These are phyloP conservation scores for Auricularia heimuer DNA, from an alignment of 768 basidiomycete genomes.

Conservation along the genomic window DNA sequence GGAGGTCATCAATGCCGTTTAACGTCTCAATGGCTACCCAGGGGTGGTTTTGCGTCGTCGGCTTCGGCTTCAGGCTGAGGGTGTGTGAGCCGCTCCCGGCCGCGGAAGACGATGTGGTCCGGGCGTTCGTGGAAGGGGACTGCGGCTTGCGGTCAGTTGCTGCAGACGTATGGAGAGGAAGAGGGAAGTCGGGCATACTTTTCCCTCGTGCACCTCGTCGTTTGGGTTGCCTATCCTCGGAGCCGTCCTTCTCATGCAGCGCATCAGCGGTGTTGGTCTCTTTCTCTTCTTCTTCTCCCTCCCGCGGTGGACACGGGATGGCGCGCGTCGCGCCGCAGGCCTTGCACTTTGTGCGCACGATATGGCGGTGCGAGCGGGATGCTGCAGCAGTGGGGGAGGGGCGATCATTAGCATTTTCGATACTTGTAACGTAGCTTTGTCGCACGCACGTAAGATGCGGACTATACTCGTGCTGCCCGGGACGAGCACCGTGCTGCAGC, in stretches of 20 bases:
- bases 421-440: background rate
- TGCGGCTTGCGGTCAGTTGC: slow-evolving; percentile 11
- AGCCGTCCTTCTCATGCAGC: background rate
- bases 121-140: slow-evolving; percentile 51
- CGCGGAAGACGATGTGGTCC: slow-evolving; percentile 57
- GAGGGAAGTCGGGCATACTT: background rate
- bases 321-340: slow-evolving; percentile 48
- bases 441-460: slow-evolving; percentile 47
- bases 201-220: slow-evolving; percentile 1
- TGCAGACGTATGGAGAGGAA: slow-evolving; percentile 9
- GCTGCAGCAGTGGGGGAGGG: slow-evolving; percentile 18
- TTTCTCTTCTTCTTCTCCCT: background rate
- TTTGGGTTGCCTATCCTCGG: background rate
- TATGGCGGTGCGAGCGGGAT: slow-evolving; percentile 40
- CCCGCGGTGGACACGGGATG: slow-evolving; percentile 34
- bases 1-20: slow-evolving; percentile 3
- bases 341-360: slow-evolving; percentile 48
- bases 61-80: background rate
- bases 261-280: slow-evolving; percentile 5
- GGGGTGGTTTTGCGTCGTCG: too few species aligned
- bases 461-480: slow-evolving; percentile 59
- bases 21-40: background rate
- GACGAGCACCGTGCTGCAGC: slow-evolving; percentile 52
- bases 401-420: too few species aligned
- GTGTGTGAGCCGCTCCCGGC: slow-evolving; percentile 29